Base-by-base conservation (phyloP, 1,139 yeast species). In the Spathaspora sp. region DNA sequence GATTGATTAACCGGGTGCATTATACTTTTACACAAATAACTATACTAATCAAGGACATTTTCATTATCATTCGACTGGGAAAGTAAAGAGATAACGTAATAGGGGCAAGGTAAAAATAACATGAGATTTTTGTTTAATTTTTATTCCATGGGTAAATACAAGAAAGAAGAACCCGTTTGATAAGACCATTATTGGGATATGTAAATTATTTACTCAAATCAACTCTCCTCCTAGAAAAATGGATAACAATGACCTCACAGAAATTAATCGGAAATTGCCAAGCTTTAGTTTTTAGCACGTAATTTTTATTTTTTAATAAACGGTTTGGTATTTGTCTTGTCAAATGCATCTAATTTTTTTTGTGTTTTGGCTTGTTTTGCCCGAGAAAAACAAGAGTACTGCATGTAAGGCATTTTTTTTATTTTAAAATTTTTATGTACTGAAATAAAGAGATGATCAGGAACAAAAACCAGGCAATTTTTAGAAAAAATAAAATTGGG, bases 391-490 rank as follows among this genome's bases (percentile, higher is more conserved):
- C 13, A 11, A 31, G 7, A 13, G 15, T 15, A 31, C 36, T 13
- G 18, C 36, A 31, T 15, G 8, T 15, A 15, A 5, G 2, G 8
- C 4, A 8, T n/a, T n/a, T n/a, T 29, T 29, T 25, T 25, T 11
- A 9, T 25, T n/a, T n/a, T 8, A 29, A 29, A 11, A 13, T 31
- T 31, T 31, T 31, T 31, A 15, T 8, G 23, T 9, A 15, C 34
- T 31, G 16, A 8, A 31, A 13, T 31, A 31, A 15, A 31, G 36
- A 31, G 36, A 31, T 31, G 18, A 31, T 31, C 31, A 27, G 31
- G 31, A 27, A 27, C 31, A 27, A 27, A n/a, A 27, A 27, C 36
- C 36, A 31, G 36, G 18, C 36, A 31, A 31, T 31, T 31, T 11
- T 31, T 29, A 13, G 15, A 6, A 27, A 27, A 29, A 3, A 29